Evolutionary conservation across 2,329 filamentous ascomycete species (phyloP), one percentile per base, ranked within the genome.

Genomic region (Fusarium cicatricum): DNA sequence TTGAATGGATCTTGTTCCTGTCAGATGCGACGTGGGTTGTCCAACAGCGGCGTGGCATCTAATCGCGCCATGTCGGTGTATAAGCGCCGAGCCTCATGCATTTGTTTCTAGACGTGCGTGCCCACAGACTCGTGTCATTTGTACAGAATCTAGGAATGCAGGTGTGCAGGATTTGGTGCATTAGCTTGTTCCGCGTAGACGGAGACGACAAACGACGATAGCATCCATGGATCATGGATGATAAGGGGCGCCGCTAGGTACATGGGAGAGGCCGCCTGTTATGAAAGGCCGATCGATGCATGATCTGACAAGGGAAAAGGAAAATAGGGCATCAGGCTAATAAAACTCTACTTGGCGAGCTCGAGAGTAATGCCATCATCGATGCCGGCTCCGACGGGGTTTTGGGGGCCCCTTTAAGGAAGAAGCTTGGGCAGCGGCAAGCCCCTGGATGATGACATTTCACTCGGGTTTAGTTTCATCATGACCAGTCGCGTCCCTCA

Each of bases 401-500:
- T 46, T 64, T 63, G n/a, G 21, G 36, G 34, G 42, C 40, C 46
- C 19, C 40, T 39, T n/a, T 31, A 29, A 21, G 16, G 17, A 15
- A 36, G 31, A 46, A 52, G 55, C 43, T 57, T 57, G 39, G 51
- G 43, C 14, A 47, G 45, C 45, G 47, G 43, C 43, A 52, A 63
- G 51, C 60, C 60, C 60, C 51, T 63, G 57, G 47, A 58, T 63
- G 60, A 63, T 63, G 47, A 58, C 60, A 63, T 39, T 17, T 57
- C 52, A 50, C 55, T 49, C 53, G 43, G 31, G 33, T 53, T 50
- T 36, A 21, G 45, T 52, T 63, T 51, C 54, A 55, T 49, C 39
- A 50, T 50, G 32, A 40, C 42, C 37, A 62, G 44, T 29, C 43
- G 29, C 40, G 40, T 60, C 31, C 21, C 36, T 10, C 59, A 50